phyloP scores from a whole-genome alignment of 495 filamentous ascomycete genomes.

The Diplogelasinospora grovesii region DNA sequence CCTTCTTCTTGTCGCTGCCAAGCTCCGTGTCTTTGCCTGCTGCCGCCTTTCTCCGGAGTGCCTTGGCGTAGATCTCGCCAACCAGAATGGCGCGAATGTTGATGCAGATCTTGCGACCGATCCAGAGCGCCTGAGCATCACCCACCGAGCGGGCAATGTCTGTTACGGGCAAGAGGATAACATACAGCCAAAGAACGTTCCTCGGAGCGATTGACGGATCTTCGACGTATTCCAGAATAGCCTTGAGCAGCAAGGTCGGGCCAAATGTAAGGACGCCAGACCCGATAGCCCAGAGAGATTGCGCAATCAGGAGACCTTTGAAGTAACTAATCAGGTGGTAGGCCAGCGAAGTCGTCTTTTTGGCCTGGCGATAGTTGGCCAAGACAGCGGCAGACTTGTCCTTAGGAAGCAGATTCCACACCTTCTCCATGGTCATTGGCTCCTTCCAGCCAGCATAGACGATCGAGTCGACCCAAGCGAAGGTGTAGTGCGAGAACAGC shows the following conservation, averaged over 20 bases:
- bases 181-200: constrained; percentile 94
- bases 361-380: constrained; percentile 72
- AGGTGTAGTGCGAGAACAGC: constrained; percentile 79
- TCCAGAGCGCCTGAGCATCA: constrained; percentile 84
- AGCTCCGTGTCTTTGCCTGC: constrained; percentile 64
- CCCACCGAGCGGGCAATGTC: constrained; percentile 70
- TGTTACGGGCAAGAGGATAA: constrained; percentile 78
- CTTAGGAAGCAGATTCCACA: constrained; percentile 85
- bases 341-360: constrained; percentile 74
- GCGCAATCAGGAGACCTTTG: constrained; percentile 63
- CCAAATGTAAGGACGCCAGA: constrained; percentile 79
- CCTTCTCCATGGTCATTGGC: constrained; percentile 69
- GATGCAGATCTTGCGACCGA: constrained; percentile 90
- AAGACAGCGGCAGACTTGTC: constrained; percentile 80
- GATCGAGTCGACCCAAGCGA: constrained; percentile 84
- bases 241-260: constrained; percentile 83
- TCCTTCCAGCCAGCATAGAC: constrained; percentile 88
- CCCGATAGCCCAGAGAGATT: constrained; percentile 72
- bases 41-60: constrained; percentile 83
- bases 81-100: constrained; percentile 89
- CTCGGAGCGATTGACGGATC: constrained; percentile 67
- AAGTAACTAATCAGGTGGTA: constrained; percentile 83
- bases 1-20: constrained; percentile 42
- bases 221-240: constrained; percentile 90
- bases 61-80: constrained; percentile 96